Percentiles rank a stretch among this genome's conserved stretches.
phyloP scores from a whole-genome alignment of 805 yeast genomes.

The Metschnikowia gelsemii region DNA sequence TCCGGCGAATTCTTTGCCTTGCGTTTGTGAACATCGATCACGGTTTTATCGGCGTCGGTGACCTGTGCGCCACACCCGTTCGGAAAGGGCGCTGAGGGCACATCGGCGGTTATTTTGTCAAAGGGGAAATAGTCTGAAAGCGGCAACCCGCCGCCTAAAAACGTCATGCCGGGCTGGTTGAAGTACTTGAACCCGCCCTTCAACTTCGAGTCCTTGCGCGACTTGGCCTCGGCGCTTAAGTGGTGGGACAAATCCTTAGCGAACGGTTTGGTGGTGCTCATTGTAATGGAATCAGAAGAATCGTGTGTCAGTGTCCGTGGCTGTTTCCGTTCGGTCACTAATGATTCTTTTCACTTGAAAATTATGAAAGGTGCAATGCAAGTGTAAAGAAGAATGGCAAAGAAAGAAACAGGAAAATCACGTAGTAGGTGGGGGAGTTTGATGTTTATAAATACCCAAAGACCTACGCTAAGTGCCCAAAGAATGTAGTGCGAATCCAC shows the following conservation, averaged over 20 bases:
- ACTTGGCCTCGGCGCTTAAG: conserved; percentile 72
- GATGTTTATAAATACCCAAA: no score
- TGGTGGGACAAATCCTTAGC: conserved; percentile 74
- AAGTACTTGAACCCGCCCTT: conserved; percentile 81
- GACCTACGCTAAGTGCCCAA: no score
- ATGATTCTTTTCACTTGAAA: no score
- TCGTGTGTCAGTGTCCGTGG: no score
- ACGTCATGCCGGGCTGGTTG: conserved; percentile 71
- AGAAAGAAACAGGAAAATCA: no score
- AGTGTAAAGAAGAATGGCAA: no score
- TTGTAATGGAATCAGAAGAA: no score
- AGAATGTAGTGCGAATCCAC: no score
- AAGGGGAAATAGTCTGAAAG: conserved; percentile 90
- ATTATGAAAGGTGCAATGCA: no score
- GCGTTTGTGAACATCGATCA: conserved; percentile 43
- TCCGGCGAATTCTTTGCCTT: conserved; percentile 22
- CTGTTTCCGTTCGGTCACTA: no score
- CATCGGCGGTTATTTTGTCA: conserved; percentile 65
- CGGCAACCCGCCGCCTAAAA: conserved; percentile 96
- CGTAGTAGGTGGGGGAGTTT: no score
- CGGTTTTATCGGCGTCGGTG: conserved; percentile 41
- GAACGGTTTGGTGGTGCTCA: conserved; percentile 27
- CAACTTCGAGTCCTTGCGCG: conserved; percentile 76
- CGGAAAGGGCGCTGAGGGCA: conserved; percentile 78
- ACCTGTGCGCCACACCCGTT: conserved; percentile 73